Evolutionary conservation across 192 early-diverging fungal genomes (phyloP), one percentile per base, ranked within the genome.

Genomic region (Coemansia aciculifera): DNA sequence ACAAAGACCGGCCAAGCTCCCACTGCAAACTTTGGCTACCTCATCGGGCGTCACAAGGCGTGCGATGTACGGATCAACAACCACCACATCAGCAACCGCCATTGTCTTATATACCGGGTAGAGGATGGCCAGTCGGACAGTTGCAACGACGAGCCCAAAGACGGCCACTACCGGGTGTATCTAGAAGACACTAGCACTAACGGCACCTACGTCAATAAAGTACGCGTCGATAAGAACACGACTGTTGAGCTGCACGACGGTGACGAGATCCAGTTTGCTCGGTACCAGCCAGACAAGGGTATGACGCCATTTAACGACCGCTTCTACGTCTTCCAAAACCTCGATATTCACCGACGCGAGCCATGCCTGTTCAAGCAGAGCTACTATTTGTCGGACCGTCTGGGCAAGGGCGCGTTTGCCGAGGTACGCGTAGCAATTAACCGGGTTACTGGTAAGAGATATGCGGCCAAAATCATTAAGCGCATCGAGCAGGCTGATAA

Each of bases 381-480:
- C 71, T 85, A 82, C 46, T 61, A 77, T 13, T 24, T 81, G 43
- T 42, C 68, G 19, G 71, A 73, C 40, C 59, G 61, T 9, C 69
- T 85, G 60, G 84, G 84, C 23, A 71, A 71, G n/a, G 84, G 84
- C 7, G 71, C 77, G 17, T 93, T 93, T 83, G 89, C 88, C 34
- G 87, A 91, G 64, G 91, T 93, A 38, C 82, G 85, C 59, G 64
- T 86, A 29, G 89, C 87, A 8, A 86, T 83, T 19, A 88, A 92
- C 39, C 84, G 87, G 21, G 77, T 77, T 4, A 90, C 87, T 19
- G 90, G 90, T 56, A 71, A 85, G 57, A 72, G 83, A 40, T 92
- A 78, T 65, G 92, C 92, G 12, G 88, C 91, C 37, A 93, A 93
- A 69, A 90, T 93, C 64, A 89, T 93, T 54, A 76, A 72, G 31